These are phyloP conservation scores for Byssothecium circinans DNA, from an alignment of 2,329 filamentous ascomycete genomes.

Conservation along the genomic window DNA sequence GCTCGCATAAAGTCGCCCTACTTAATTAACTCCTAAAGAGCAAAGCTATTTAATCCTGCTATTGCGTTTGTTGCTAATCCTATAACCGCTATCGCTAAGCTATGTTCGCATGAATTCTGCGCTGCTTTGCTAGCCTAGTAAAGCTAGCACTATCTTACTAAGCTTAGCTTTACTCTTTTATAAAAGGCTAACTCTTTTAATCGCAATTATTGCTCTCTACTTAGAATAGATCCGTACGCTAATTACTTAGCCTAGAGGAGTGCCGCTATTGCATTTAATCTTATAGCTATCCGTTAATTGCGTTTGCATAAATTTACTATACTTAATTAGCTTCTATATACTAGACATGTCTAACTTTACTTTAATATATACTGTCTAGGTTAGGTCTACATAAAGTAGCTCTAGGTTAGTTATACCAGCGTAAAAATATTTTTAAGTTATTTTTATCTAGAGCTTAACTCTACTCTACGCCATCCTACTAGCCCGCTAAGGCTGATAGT, in stretches of 20 bases:
- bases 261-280: constrained; percentile 9
- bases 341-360: constrained; percentile 7
- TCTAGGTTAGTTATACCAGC: constrained; percentile 11
- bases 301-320: constrained; percentile 10
- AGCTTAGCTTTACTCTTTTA: constrained; percentile 9
- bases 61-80: constrained; percentile 9
- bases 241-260: constrained; percentile 9
- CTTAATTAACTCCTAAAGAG: constrained; percentile 12
- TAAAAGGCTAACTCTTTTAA: constrained; percentile 9
- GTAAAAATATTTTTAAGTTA: constrained; percentile 11
- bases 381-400: constrained; percentile 9
- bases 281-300: constrained; percentile 14
- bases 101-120: constrained; percentile 11
- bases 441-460: constrained; percentile 9
- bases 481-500: constrained; percentile 10
- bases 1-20: constrained; percentile 7
- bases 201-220: constrained; percentile 11
- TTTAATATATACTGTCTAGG: constrained; percentile 10
- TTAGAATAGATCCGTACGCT: constrained; percentile 9
- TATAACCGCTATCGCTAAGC: constrained; percentile 10
- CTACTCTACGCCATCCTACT: constrained; percentile 11
- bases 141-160: constrained; percentile 10
- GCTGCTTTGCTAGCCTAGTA: constrained; percentile 7
- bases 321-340: constrained; percentile 12
- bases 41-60: constrained; percentile 12